Base-by-base conservation (phyloP, 108 stramenopile species). In the Asterionellopsis glacialis region DNA sequence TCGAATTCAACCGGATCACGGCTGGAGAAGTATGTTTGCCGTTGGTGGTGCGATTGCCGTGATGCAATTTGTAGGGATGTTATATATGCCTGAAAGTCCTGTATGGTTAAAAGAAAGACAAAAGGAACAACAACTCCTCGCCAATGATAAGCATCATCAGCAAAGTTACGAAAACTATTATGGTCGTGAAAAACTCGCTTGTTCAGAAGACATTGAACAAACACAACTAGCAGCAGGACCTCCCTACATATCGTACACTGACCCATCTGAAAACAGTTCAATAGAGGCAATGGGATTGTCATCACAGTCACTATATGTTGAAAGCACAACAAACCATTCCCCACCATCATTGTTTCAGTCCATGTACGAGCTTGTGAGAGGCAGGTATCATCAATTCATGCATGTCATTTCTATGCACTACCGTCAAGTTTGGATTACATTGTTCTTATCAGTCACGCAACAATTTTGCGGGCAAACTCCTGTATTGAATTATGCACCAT, bases 401-500 rank as follows among this genome's bases (percentile, higher is more conserved):
- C 21, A 48, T 9, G 21, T 48, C 16, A 1, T 48, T 4, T 48
- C 47, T 39, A 53, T 16, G 4, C 82, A 84, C 50, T 65, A 65
- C 23, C 64, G 69, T 21, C 87, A 85, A 65, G 64, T 67, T 15
- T 69, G 51, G 7, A 76, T 88, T 65, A 63, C 84, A 22, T 51
- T 81, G 11, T 83, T 85, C 48, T 55, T 88, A 21, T 64, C 87
- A 14, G 54, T 67, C 14, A 67, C 68, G 42, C 87, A 88, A 58
- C 83, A 88, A 70, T 79, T 88, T 55, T 85, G 84, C 68, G 87
- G 87, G 12, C 87, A 88, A 64, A 72, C 84, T 0, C 79, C 53
- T 59, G 72, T 88, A 9, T 63, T 88, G 45, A 88, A 70, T 53
- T 88, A 73, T 58, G 79, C 87, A 25, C 77, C 87, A 10, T 65